Base-by-base conservation (phyloP, 1,139 yeast genomes). In the Kodamaea fungicola region DNA sequence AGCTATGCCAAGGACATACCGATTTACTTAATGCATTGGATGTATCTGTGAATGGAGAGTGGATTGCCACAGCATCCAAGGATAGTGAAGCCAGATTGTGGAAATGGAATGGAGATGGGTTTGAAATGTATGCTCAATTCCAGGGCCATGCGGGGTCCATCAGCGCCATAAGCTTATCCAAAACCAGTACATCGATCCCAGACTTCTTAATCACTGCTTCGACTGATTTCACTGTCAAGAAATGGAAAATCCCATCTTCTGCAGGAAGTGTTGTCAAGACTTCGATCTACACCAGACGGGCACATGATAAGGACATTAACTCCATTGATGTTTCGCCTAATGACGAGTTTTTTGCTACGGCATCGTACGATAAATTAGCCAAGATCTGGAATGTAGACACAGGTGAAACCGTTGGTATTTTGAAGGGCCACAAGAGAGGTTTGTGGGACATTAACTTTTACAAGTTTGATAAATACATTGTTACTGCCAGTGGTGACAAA, bases 231-330 rank as follows among this genome's bases (percentile, higher is more conserved):
- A 92, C 98, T 0, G 76, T 92, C 28, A 92, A 92, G 58, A 83
- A 83, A 60, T 92, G 98, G 98, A 71, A 71, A 34, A 72, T 87
- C 23, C 94, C 89, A 10, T 66, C 64, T 39, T 53, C 39, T 6
- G 39, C 43, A 7, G 56, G 53, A 3, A 39, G 42, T 1, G 51
- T 59, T 3, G 64, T 78, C 8, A 72, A 64, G 40, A 66, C 74
- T 1, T 82, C 96, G 3, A 83, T 80, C 32, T 92, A 83, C 60
- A 92, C 98, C 0, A 78, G 97, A 67, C 79, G 92, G 54, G 98
- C 97, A 0, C 99, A 92, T 59, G 98, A 92, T 39, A 92, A 92
- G 59, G 97, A 92, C 59, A 90, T 92, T 42, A 94, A 92, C 54
- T 78, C 94, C 3, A 65, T 94, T 36, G 96, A 88, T 46, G 71